Evolutionary conservation across 805 yeast species (phyloP).

Genomic region (Myxozyma lipomycoides): DNA sequence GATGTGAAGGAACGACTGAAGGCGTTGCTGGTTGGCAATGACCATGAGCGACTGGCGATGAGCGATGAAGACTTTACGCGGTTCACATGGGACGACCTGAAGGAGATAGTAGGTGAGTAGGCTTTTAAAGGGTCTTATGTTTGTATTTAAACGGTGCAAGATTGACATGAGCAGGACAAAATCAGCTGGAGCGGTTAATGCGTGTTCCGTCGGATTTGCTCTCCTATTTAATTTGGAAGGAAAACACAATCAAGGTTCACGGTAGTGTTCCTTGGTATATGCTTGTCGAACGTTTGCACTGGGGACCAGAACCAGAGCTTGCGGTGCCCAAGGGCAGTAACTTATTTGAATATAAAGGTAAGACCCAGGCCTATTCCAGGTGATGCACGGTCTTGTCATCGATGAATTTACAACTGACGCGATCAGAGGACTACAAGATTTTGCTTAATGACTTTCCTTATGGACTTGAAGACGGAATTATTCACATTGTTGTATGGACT

Average conservation of each 20-base stretch:
- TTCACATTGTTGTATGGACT: constrained; percentile 57
- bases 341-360: constrained; percentile 26
- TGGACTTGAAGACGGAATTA: constrained; percentile 46
- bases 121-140: background rate
- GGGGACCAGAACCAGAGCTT: constrained; percentile 30
- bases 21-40: constrained; percentile 16
- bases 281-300: constrained; percentile 29
- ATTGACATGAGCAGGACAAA: constrained; percentile 19
- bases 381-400: background rate
- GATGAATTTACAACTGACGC: background rate
- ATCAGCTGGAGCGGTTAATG: constrained; percentile 29
- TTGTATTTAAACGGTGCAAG: background rate
- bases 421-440: constrained; percentile 39
- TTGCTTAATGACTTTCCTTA: constrained; percentile 55
- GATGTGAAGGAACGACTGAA: background rate
- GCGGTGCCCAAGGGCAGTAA: constrained; percentile 6
- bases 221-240: constrained; percentile 32
- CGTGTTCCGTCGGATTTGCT: constrained; percentile 33
- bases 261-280: constrained; percentile 33
- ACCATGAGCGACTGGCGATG: constrained; percentile 3
- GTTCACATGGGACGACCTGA: constrained; percentile 30
- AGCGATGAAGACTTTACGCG: constrained; percentile 29
- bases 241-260: constrained; percentile 14
- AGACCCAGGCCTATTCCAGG: background rate
- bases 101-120: constrained; percentile 29